Evolutionary conservation across 805 yeast species (phyloP), one percentile per base, ranked within the genome.

Genomic region (Wickerhamiella qilinensis): DNA sequence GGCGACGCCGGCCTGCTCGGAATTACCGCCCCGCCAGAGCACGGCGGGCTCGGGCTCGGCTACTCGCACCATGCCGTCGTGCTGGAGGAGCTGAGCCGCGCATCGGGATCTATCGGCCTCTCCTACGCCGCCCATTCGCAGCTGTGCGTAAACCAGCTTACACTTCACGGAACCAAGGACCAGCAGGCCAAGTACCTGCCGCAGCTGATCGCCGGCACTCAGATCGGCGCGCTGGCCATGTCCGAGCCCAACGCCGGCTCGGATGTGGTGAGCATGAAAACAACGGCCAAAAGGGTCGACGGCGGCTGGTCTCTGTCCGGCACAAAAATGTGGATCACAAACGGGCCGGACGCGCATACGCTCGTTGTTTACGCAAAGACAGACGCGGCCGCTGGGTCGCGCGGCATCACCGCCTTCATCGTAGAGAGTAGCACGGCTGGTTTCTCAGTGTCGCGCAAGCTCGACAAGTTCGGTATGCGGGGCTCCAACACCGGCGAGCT

Each of bases 401-500:
- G 45, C 35, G 58, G 58, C 8, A 54, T 54, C 40, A 53, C 56
- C 11, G 51, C 58, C 5, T 54, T 54, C 40, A 49, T 54, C 33
- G 49, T 54, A 20, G 58, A 54, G 40, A 50, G 49, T 39, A 43
- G 45, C 38, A 47, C 49, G 48, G 33, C 35, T 25, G 58, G 58
- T 9, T 54, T 54, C 42, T 42, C 49, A 14, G 51, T 54, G 36
- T 42, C 56, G 12, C 42, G 55, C 32, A 54, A 54, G 43, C 54
- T 54, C 28, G 58, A 54, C 47, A 54, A 54, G 47, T 43, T 53
- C n/a, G 58, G 58, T 4, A 54, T 54, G 58, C 39, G 58, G 25
- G 58, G 58, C 31, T 54, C 58, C 38, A 53, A 54, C 39, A 54
- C 58, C 18, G 58, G 58, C 1, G 58, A 54, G 40, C 45, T 54